Evolutionary conservation across 202 grass and related monocot species (phyloP), one percentile per base, ranked within the genome.

Genomic region (Zizania palustris): DNA sequence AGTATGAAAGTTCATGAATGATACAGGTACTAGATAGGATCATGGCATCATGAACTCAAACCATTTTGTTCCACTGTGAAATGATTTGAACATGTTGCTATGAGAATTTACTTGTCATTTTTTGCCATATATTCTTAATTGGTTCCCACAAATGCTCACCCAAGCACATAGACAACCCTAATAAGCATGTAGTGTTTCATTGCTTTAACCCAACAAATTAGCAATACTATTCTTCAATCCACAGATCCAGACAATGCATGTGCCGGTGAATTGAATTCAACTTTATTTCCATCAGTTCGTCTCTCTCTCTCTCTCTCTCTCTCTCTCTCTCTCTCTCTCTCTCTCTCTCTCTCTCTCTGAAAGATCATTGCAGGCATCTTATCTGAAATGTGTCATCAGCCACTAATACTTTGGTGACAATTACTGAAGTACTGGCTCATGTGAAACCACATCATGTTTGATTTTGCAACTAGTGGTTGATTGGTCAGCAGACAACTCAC

Each of bases 201-300:
- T 71, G 58, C 59, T 76, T 72, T 76, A 41, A n/a, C 71, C 65
- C 58, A 81, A 60, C 57, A 63, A 60, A 34, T 78, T 58, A 16
- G 60, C 67, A 68, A n/a, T n/a, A n/a, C n/a, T n/a, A n/a, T 59
- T 59, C 19, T 19, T 8, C 5, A 22, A 48, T 70, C 15, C 18
- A 11, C 3, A 37, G 63, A 74, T 56, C 63, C 56, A 84, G 11
- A 50, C 64, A 75, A 9, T 46, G 11, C 63, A n/a, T n/a, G n/a
- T n/a, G 74, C 13, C 11, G n/a, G 40, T 69, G 39, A 69, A 80
- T 57, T 50, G 65, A 80, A 41, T 57, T 74, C 50, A 70, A 20
- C 28, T 84, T 84, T 71, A 60, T 58, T 43, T 80, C 45, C 39
- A 69, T 74, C 37, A 44, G 41, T 39, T 28, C 48, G 3, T 43